Evolutionary conservation across 1,139 yeast species (phyloP).

Genomic region (Groenewaldozyma auringiensis): DNA sequence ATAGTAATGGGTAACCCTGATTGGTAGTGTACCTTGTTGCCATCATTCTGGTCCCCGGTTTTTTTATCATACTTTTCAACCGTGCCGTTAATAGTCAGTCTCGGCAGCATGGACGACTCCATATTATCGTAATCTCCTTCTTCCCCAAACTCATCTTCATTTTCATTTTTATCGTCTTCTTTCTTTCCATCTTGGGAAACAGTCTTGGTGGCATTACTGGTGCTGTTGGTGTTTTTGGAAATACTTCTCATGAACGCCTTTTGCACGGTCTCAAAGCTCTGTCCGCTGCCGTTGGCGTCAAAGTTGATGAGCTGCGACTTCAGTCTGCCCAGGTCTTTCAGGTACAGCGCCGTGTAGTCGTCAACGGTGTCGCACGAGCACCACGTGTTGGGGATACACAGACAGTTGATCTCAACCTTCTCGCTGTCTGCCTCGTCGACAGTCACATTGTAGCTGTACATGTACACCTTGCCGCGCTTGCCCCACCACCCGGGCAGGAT

Average conservation of each 20-base stretch:
- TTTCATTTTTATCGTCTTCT: background rate
- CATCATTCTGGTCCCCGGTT: background rate
- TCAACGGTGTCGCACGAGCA: constrained; percentile 9
- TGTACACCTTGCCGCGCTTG: constrained; percentile 4
- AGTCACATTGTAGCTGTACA: constrained; percentile 5
- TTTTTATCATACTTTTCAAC: background rate
- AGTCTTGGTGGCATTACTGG: background rate
- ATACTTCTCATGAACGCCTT: background rate
- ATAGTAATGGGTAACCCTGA: too few relatives aligned
- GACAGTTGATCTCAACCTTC: constrained; percentile 4
- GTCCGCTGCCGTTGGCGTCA: background rate
- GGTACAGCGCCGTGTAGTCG: constrained; percentile 4
- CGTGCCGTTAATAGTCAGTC: constrained; percentile 4
- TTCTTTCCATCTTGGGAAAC: background rate
- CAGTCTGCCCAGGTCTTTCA: constrained; percentile 4
- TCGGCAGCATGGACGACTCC: background rate
- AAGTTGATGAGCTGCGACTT: constrained; percentile 1
- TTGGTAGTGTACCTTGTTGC: too few relatives aligned
- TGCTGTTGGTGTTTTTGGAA: background rate
- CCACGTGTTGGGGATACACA: constrained; percentile 4
- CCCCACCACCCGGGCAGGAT: constrained; percentile 10
- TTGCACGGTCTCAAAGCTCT: background rate
- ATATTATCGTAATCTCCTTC: background rate
- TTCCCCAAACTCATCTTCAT: background rate
- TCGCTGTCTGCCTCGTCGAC: background rate